Conservation (phyloP, 805 yeast species). For the Sugiyamaella lignohabitans region DNA sequence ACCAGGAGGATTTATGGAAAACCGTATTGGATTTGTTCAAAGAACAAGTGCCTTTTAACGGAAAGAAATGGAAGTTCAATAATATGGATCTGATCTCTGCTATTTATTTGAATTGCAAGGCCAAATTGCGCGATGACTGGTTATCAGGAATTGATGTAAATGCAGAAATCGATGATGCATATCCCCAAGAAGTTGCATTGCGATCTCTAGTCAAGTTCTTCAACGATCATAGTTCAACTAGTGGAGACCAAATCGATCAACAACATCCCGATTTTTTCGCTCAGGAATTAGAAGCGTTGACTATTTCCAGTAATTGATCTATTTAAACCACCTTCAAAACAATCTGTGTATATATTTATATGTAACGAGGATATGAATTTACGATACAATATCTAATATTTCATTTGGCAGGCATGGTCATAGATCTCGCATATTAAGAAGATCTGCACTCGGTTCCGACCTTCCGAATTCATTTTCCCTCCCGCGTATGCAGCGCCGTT, state of each 20-base stretch:
- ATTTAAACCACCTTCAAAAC: no score
- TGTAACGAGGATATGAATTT: no score
- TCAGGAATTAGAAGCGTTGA: constrained; percentile 23
- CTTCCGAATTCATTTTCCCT: no score
- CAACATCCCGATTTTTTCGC: constrained; percentile 46
- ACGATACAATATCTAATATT: no score
- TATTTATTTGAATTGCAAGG: constrained; percentile 67
- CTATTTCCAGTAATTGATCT: no score
- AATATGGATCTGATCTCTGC: constrained; percentile 92
- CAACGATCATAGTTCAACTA: constrained; percentile 37
- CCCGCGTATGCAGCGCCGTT: no score
- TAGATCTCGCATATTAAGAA: no score
- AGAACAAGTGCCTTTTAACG: constrained; percentile 80
- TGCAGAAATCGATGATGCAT: constrained; percentile 66
- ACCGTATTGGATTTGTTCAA: constrained; percentile 72
- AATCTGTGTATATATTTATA: no score
- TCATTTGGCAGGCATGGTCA: no score
- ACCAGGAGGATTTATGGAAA: constrained; percentile 54
- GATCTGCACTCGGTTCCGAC: no score
- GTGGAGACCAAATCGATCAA: neutral
- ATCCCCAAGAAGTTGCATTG: constrained; percentile 79
- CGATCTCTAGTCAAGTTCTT: constrained; percentile 74
- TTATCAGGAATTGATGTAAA: constrained; percentile 73
- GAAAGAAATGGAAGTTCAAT: constrained; percentile 86
- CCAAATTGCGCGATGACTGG: constrained; percentile 81